Evolutionary conservation across 2,329 filamentous ascomycete genomes (phyloP), one percentile per base, ranked within the genome.

Genomic region (Penicillium sp.): DNA sequence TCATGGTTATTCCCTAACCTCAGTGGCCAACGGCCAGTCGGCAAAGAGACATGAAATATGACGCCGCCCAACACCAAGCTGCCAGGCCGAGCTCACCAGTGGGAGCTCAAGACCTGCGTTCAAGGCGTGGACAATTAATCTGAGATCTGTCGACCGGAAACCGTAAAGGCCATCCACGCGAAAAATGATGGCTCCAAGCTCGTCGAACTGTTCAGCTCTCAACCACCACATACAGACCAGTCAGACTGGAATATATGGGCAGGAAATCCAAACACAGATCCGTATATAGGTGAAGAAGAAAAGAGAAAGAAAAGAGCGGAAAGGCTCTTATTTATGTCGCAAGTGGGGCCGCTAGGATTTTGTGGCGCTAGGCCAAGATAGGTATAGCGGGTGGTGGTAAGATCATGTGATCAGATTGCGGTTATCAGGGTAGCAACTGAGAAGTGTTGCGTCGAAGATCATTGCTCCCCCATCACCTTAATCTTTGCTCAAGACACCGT

Each of bases 141-240:
- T 95, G 72, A 88, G 86, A 93, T 84, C 88, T 93, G 90, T 95
- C 89, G 87, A 90, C 88, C 83, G 86, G 87, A 91, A 74, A 89
- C 87, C 84, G 52, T 58, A 80, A 87, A 52, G 56, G 54, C 82
- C 87, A 89, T 84, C 72, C 64, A 66, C 62, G 37, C 62, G 44
- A 63, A 61, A 73, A 72, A 70, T 70, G 81, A 84, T 88, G 86
- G 84, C 85, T 90, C 87, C 87, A 84, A 89, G 69, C 72, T 80
- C 83, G 89, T 88, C 87, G 88, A 92, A 82, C 84, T 92, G 88
- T 83, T 79, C 82, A 87, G 80, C 74, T 80, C 79, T 91, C 88
- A 73, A 92, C 88, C 84, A 80, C 78, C 80, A 80, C 76, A 77
- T 76, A 76, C 69, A 66, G 57, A 64, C 68, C 65, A 69, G 63